Base-by-base conservation (phyloP, 306 rosid genomes). In the Vicia sativa region DNA sequence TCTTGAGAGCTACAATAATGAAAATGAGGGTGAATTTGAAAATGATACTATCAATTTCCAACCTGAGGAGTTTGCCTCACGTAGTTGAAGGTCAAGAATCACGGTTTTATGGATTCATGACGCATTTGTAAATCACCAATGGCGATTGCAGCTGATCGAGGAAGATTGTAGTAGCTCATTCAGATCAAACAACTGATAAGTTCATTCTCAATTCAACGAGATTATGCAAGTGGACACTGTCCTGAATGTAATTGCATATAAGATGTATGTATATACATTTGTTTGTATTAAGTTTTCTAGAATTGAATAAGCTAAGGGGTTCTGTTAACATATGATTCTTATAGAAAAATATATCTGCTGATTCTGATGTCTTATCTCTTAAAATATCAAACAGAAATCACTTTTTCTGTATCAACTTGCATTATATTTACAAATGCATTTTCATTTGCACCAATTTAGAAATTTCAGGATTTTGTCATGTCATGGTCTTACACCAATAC, bases 1-100 rank as follows among this genome's bases (percentile, higher is more conserved):
- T 84, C 84, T 80, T 28, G 82, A 81, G 81, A 74, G 79, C 28
- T 78, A 78, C 56, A 62, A 60, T 28, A 25, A 68, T 13, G 84
- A 82, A 55, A 49, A 58, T 72, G 77, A 65, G 6, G 11, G 69
- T 8, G 38, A 34, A 34, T 9, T 53, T 67, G 87, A 79, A 55
- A 66, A 14, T 67, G 78, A 71, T 15, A 19, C 43, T 35, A 64
- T 62, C 37, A 66, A 77, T 67, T 68, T 78, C 35, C 76, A 68
- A 18, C 55, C 45, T 54, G 79, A 86, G 53, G 50, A 71, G 25
- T 57, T 73, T 64, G 75, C 65, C 68, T 55, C 42, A 9, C 15
- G 45, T 76, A 59, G 60, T 74, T 55, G 81, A 79, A 68, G 68
- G 64, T 60, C 67, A 65, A 68, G 79, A 55, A 55, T 63, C 67